Evolutionary conservation across 352 stramenopile species (phyloP).

Genomic region (Pythium utonaiense): DNA sequence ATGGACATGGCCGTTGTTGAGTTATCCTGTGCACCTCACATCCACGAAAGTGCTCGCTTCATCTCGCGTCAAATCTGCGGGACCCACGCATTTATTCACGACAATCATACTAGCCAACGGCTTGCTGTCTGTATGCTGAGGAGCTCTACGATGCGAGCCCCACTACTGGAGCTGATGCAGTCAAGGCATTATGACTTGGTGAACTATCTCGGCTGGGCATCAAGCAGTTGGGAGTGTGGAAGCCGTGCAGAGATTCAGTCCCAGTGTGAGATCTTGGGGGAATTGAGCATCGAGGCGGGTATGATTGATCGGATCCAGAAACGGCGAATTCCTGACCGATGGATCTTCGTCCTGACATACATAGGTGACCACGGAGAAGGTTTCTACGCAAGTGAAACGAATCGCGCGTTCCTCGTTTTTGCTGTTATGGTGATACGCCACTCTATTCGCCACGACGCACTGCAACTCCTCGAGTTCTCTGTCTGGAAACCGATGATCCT

Average conservation of each 20-base stretch:
- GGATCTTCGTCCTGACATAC: neutral
- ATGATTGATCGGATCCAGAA: neutral
- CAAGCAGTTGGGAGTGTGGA: neutral
- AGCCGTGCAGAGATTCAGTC: neutral
- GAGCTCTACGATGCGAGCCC: neutral
- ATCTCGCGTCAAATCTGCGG: neutral
- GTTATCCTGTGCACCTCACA: neutral
- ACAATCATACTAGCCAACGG: neutral
- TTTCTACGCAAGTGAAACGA: neutral
- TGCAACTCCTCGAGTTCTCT: neutral
- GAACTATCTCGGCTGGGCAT: neutral
- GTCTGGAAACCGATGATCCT: conserved; percentile 6
- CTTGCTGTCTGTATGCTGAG: neutral
- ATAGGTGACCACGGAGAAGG: neutral
- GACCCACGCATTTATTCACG: neutral
- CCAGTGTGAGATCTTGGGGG: neutral
- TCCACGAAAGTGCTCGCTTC: neutral
- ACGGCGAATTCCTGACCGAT: neutral
- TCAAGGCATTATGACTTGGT: neutral
- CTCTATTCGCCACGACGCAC: neutral
- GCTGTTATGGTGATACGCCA: neutral
- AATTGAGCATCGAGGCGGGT: neutral
- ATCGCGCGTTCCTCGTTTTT: conserved; percentile 1
- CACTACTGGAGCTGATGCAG: neutral
- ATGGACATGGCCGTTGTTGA: neutral